These are phyloP conservation scores for Stachybotrys chartarum DNA, from an alignment of 2,329 filamentous ascomycete species.

Conservation along the genomic window DNA sequence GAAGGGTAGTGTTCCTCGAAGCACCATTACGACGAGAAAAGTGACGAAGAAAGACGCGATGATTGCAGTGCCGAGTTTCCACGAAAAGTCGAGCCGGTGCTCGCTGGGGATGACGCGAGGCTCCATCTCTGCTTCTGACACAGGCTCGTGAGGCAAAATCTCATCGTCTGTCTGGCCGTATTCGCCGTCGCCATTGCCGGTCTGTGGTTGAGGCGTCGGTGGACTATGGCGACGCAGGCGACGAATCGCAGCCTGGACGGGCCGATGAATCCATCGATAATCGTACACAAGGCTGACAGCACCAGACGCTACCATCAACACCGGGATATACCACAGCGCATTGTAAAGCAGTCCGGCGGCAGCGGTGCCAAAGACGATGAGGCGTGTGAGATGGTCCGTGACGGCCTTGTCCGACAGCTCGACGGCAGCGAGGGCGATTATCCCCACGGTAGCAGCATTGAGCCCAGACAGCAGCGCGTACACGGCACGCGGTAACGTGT, in stretches of 20 bases:
- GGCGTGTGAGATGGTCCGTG: slow-evolving; percentile 53
- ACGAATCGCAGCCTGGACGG: neutral
- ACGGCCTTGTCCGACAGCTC: slow-evolving; percentile 62
- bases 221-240: slow-evolving; percentile 1
- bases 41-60: slow-evolving; percentile 43
- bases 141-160: neutral
- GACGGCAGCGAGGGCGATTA: slow-evolving; percentile 64
- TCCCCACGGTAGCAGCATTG: slow-evolving; percentile 65
- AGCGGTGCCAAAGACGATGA: slow-evolving; percentile 57
- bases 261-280: slow-evolving; percentile 38
- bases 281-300: slow-evolving; percentile 49
- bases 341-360: slow-evolving; percentile 63
- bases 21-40: slow-evolving; percentile 50
- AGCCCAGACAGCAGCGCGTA: slow-evolving; percentile 66
- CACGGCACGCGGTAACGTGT: slow-evolving; percentile 51
- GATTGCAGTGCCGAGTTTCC: slow-evolving; percentile 34
- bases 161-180: neutral
- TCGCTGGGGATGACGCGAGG: slow-evolving; percentile 24
- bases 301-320: slow-evolving; percentile 52
- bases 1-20: slow-evolving; percentile 31
- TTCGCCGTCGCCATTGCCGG: slow-evolving; percentile 1
- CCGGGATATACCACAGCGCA: slow-evolving; percentile 68
- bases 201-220: neutral
- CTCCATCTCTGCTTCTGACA: slow-evolving; percentile 3
- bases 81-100: slow-evolving; percentile 32